Percentiles rank a stretch among this genome's conserved stretches.
phyloP scores from a whole-genome alignment of 1,139 yeast species.

The Hemisphaericaspora lyxosophila region DNA sequence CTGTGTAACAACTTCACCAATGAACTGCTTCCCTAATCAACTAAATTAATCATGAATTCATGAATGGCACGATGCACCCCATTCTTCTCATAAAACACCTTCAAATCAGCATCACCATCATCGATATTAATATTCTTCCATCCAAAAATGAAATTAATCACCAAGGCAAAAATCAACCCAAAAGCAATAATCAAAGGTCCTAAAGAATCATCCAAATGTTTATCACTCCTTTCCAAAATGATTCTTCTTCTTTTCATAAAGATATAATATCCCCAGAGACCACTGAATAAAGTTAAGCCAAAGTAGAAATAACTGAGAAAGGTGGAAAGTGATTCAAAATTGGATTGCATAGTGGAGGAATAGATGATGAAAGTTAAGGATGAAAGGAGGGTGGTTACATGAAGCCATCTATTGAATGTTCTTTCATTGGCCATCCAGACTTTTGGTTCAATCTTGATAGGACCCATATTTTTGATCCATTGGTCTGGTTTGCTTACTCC shows the following conservation, averaged over 20 bases:
- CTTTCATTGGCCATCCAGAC: conserved; percentile 99
- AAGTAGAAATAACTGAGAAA: conserved; percentile 78
- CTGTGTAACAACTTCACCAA: no score
- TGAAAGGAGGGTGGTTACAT: conserved; percentile 84
- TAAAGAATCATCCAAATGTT: conserved; percentile 81
- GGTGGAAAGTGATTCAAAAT: conserved; percentile 56
- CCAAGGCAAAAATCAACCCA: conserved; percentile 66
- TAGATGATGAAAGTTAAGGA: conserved; percentile 83
- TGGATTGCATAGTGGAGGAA: conserved; percentile 67
- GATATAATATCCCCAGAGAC: conserved; percentile 85
- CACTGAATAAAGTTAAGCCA: conserved; percentile 74
- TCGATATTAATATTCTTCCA: conserved; percentile 36
- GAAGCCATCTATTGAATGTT: conserved; percentile 94
- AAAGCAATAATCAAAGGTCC: conserved; percentile 83
- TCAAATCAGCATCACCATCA: no score
- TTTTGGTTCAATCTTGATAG: conserved; percentile 91
- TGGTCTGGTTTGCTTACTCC: conserved; percentile 83
- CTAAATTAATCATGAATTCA: conserved; percentile 25
- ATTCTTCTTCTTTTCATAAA: conserved; percentile 69
- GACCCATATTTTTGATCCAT: conserved; percentile 84
- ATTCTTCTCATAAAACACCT: conserved; percentile 35
- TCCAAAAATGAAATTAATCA: conserved; percentile 71
- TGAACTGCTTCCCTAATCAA: no score
- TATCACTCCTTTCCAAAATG: conserved; percentile 79
- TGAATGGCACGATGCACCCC: conserved; percentile 38